These are phyloP conservation scores for Coccomyxa subellipsoidea DNA, from an alignment of 163 green algal species.

Conservation along the genomic window DNA sequence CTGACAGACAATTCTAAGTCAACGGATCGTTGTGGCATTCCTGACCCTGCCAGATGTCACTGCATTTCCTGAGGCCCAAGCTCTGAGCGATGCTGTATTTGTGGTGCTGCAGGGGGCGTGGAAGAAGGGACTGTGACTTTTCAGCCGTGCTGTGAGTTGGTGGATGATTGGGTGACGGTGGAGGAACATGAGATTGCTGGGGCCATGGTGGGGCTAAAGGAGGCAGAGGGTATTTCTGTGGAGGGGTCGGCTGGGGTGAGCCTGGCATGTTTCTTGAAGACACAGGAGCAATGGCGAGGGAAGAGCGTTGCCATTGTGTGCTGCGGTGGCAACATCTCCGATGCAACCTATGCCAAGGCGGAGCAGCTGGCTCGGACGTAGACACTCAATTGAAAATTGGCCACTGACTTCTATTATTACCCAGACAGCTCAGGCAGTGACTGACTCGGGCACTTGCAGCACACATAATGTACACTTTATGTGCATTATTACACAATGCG, in stretches of 20 bases:
- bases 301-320: constrained; percentile 47
- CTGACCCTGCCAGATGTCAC: too few species aligned
- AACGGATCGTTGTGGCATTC: too few species aligned
- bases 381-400: neutral
- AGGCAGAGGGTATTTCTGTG: constrained; percentile 46
- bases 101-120: constrained; percentile 53
- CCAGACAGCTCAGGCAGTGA: too few species aligned
- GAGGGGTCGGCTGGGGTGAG: constrained; percentile 60
- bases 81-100: too few species aligned
- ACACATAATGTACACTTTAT: too few species aligned
- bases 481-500: too few species aligned
- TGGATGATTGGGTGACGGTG: constrained; percentile 64
- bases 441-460: too few species aligned
- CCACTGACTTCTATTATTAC: too few species aligned
- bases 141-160: constrained; percentile 42
- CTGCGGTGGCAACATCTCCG: constrained; percentile 57
- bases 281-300: constrained; percentile 21
- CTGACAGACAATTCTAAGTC: neutral
- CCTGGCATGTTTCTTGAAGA: constrained; percentile 43
- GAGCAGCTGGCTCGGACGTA: neutral
- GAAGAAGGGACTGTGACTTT: constrained; percentile 55
- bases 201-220: constrained; percentile 46
- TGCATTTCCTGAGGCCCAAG: too few species aligned
- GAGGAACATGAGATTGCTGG: constrained; percentile 60
- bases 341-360: constrained; percentile 8